Evolutionary conservation across 73 alveolate genomes (phyloP).

Genomic region (Symbiodinium pilosum): DNA sequence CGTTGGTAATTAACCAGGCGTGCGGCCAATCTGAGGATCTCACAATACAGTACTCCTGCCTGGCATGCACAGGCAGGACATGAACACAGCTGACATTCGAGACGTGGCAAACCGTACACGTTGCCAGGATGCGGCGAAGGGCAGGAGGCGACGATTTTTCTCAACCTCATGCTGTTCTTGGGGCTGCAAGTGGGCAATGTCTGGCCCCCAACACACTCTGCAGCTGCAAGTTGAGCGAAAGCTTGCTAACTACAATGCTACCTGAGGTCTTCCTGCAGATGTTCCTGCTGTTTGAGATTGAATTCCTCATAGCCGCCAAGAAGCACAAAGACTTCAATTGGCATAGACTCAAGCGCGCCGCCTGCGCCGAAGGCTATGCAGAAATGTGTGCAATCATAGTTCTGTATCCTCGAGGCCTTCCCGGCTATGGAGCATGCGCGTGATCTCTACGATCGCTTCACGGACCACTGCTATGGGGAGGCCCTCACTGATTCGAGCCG

Average conservation of each 20-base stretch:
- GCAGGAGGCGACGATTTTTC: neutral
- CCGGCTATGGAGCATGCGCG: conserved; percentile 32
- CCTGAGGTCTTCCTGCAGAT: conserved; percentile 13
- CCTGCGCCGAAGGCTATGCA: too few relatives aligned
- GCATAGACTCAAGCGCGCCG: too few relatives aligned
- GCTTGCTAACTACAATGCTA: too few relatives aligned
- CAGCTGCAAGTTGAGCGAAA: too few relatives aligned
- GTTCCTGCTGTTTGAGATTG: conserved; percentile 19
- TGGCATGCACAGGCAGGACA: neutral
- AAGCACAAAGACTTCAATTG: neutral
- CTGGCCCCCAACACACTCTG: neutral
- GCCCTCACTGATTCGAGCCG: neutral
- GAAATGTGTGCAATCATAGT: too few relatives aligned
- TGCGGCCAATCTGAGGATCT: neutral
- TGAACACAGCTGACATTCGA: too few relatives aligned
- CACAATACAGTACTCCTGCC: conserved; percentile 19
- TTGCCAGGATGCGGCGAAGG: neutral
- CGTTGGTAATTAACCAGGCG: too few relatives aligned
- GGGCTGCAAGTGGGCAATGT: conserved; percentile 20
- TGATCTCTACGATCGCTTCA: neutral
- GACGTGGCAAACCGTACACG: too few relatives aligned
- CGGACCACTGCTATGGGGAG: conserved; percentile 17
- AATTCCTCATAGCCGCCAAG: neutral
- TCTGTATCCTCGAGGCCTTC: conserved; percentile 1
- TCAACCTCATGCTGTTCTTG: neutral